phyloP scores from a whole-genome alignment of 371 early-diverging fungal genomes.

The Mortierella sp. region DNA sequence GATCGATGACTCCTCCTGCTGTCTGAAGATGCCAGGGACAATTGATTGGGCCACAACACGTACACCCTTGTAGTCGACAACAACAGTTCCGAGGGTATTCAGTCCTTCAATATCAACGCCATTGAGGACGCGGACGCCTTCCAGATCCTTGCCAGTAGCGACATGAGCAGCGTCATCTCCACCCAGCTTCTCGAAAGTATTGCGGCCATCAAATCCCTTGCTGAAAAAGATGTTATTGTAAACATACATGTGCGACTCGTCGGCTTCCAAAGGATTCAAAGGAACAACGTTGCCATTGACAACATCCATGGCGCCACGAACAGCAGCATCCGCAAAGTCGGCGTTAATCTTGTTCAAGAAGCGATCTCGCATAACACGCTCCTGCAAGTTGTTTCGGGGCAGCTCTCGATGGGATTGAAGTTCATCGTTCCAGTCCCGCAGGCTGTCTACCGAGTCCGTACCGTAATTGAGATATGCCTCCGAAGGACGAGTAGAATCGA shows the following conservation, averaged over 20 bases:
- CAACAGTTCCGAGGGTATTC: conserved; percentile 87
- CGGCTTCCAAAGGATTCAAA: conserved; percentile 83
- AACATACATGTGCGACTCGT: conserved; percentile 87
- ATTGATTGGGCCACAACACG: conserved; percentile 94
- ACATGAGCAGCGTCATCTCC: conserved; percentile 94
- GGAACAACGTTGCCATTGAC: conserved; percentile 83
- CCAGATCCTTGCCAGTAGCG: conserved; percentile 92
- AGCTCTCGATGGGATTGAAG: conserved; percentile 89
- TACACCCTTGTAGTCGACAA: conserved; percentile 92
- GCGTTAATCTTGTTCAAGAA: conserved; percentile 83
- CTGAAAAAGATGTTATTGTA: conserved; percentile 97
- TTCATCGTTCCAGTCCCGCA: conserved; percentile 98
- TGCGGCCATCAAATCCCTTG: conserved; percentile 89
- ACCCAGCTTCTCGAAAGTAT: conserved; percentile 83
- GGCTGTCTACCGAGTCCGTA: conserved; percentile 75
- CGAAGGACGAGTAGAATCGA: conserved; percentile 74
- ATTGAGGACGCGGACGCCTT: conserved; percentile 85
- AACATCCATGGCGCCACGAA: conserved; percentile 85
- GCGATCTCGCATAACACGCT: conserved; percentile 89
- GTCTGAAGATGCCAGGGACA: conserved; percentile 82
- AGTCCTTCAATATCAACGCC: conserved; percentile 80
- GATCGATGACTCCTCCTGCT: conserved; percentile 83
- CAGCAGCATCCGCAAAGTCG: conserved; percentile 93
- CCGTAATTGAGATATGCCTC: conserved; percentile 75
- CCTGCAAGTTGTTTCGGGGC: conserved; percentile 78